Base-by-base conservation (phyloP, 2,329 filamentous ascomycete genomes). In the Ceratocystis eucalypticola region DNA sequence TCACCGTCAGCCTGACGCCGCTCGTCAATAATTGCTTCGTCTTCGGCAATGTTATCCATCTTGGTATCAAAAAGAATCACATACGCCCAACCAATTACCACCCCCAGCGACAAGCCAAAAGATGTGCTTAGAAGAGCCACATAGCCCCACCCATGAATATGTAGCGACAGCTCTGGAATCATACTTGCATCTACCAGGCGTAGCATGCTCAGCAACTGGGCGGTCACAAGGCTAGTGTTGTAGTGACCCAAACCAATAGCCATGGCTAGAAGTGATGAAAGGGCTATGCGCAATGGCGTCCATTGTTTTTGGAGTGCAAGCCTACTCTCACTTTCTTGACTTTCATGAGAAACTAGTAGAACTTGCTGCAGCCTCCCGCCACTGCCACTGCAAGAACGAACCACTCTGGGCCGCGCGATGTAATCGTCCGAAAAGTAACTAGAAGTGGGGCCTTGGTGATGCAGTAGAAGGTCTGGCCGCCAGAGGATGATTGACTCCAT, bases 181-280 rank as follows among this genome's bases (percentile, higher is more conserved):
- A 48, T 33, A 25, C 17, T 45, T 28, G 48, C 55, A 22, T 66
- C 53, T 2, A 37, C 64, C n/a, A 65, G 44, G 22, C 59, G 45
- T 37, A 66, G 30, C 55, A 66, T 61, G 22, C 59, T 30, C 15
- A 66, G 22, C 44, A 66, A 46, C 30, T 66, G 65, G 15, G 61
- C 59, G 17, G 61, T 66, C 20, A 62, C 46, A 7, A 66, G 61
- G 20, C 30, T 63, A 5, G 25, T 66, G 7, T 53, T 66, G 25
- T 66, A 66, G 30, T 62, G 59, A 1, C 57, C 59, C 37, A 66
- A 37, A 7, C 59, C 46, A 44, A 30, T 44, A 37, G 59, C 46
- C 20, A 66, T 37, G 6, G 45, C 55, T 4, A 66, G 12, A 20
- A 66, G 44, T 33, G 61, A 44, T 17, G 25, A 28, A n/a, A 66